phyloP scores from a whole-genome alignment of 495 filamentous ascomycete species.

The Viridothelium virens region DNA sequence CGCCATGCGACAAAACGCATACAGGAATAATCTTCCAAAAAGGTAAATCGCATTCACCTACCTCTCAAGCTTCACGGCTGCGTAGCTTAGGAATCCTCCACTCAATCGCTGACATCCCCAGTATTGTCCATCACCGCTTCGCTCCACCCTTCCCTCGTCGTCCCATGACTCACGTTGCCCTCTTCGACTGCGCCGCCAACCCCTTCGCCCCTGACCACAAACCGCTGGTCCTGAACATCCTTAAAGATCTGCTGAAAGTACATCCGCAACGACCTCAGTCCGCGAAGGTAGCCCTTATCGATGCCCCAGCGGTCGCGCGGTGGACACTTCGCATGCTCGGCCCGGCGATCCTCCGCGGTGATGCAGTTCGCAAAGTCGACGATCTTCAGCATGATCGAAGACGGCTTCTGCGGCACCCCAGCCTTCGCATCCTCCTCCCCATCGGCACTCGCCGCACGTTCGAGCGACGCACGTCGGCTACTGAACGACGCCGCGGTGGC shows the following conservation, averaged over 20 bases:
- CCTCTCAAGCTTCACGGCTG: neutral
- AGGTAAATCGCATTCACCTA: neutral
- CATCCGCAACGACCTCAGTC: slow-evolving; percentile 65
- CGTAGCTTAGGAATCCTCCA: neutral
- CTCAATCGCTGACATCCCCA: slow-evolving; percentile 30
- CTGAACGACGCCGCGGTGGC: slow-evolving; percentile 11
- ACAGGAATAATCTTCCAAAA: neutral
- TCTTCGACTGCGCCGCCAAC: slow-evolving; percentile 29
- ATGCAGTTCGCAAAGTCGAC: slow-evolving; percentile 98
- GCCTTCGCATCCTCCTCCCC: slow-evolving; percentile 40
- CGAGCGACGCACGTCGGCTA: slow-evolving; percentile 24
- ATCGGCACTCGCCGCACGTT: slow-evolving; percentile 42
- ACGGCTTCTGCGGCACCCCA: slow-evolving; percentile 12
- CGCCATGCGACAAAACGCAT: neutral
- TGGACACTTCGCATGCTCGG: slow-evolving; percentile 59
- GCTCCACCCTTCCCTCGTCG: slow-evolving; percentile 21
- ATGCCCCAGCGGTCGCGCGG: slow-evolving; percentile 71
- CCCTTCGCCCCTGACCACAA: slow-evolving; percentile 39
- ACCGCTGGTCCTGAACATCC: slow-evolving; percentile 57
- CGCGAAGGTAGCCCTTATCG: slow-evolving; percentile 83
- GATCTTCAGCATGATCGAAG: slow-evolving; percentile 83
- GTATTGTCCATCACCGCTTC: slow-evolving; percentile 31
- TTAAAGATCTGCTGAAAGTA: slow-evolving; percentile 86
- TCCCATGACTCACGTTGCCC: slow-evolving; percentile 30
- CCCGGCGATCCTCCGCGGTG: slow-evolving; percentile 61